A percentile compares a stretch with the other conserved stretches of the same genome.
These are phyloP conservation scores for Fusarium sp. DNA, from an alignment of 2,329 filamentous ascomycete species.

Conservation along the genomic window DNA sequence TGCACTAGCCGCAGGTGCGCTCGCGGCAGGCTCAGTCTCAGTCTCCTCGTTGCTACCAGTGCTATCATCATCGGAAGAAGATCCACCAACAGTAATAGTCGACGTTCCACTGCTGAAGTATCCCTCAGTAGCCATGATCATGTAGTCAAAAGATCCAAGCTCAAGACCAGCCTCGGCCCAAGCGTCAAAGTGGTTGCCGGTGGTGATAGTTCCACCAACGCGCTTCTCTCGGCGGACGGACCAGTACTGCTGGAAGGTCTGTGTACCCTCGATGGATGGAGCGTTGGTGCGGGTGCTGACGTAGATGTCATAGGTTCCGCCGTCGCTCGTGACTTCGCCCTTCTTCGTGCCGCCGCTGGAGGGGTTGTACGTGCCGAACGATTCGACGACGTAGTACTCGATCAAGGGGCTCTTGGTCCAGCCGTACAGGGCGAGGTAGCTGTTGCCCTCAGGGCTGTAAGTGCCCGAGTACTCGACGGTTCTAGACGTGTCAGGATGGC, in stretches of 20 bases:
- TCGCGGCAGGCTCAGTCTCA: slow-evolving; percentile 3
- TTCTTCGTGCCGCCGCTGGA: slow-evolving; percentile 46
- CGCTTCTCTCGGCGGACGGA: slow-evolving; percentile 62
- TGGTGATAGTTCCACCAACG: slow-evolving; percentile 61
- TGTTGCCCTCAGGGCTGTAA: slow-evolving; percentile 50
- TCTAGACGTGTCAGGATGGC: slow-evolving; percentile 1
- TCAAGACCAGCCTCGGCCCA: slow-evolving; percentile 61
- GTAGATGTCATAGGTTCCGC: slow-evolving; percentile 53
- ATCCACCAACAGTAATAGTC: slow-evolving; percentile 59
- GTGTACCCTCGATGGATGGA: slow-evolving; percentile 61
- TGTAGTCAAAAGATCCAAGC: slow-evolving; percentile 63
- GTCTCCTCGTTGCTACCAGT: slow-evolving; percentile 14
- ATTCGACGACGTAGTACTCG: slow-evolving; percentile 56
- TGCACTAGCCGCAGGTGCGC: background rate
- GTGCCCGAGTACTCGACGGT: slow-evolving; percentile 43
- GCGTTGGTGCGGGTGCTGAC: slow-evolving; percentile 53
- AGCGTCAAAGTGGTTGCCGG: slow-evolving; percentile 63
- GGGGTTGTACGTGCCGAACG: slow-evolving; percentile 53
- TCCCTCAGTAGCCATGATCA: slow-evolving; percentile 66
- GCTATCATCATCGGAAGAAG: slow-evolving; percentile 2
- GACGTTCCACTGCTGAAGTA: slow-evolving; percentile 62
- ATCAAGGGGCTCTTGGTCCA: slow-evolving; percentile 53
- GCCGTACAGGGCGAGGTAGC: slow-evolving; percentile 55
- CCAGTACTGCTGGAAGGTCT: slow-evolving; percentile 65
- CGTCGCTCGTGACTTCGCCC: slow-evolving; percentile 51